These are phyloP conservation scores for Polyporus tsugae DNA, from an alignment of 1,284 basidiomycete species.

Conservation along the genomic window DNA sequence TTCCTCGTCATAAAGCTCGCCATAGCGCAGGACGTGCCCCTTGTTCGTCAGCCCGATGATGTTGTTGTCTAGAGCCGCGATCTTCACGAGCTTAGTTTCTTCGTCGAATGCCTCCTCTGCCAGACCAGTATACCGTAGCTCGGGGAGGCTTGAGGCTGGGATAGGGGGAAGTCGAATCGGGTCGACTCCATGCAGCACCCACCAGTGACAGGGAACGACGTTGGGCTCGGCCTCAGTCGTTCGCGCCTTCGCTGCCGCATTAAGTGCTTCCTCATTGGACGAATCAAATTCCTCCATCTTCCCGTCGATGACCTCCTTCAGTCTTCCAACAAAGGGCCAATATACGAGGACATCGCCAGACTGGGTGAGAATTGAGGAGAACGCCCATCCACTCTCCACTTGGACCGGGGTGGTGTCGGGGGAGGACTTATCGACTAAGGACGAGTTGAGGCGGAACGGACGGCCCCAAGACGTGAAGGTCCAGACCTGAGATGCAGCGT, in stretches of 20 bases:
- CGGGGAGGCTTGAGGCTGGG: conserved; percentile 48
- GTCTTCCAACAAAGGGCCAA: conserved; percentile 68
- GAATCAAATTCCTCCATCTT: conserved; percentile 58
- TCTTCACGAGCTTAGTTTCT: conserved; percentile 70
- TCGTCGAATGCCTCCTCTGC: conserved; percentile 43
- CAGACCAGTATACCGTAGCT: conserved; percentile 48
- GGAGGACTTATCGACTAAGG: conserved; percentile 52
- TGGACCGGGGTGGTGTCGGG: conserved; percentile 65
- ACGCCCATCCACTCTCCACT: conserved; percentile 84
- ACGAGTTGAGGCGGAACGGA: conserved; percentile 68
- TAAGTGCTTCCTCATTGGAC: conserved; percentile 40
- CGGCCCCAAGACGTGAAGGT: conserved; percentile 78
- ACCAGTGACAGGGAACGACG: conserved; percentile 66
- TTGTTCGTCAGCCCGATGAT: conserved; percentile 81
- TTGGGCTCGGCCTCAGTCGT: conserved; percentile 43
- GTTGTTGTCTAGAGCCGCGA: conserved; percentile 74
- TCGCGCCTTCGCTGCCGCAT: conserved; percentile 40
- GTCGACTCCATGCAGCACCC: conserved; percentile 57
- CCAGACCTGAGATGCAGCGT: conserved; percentile 68
- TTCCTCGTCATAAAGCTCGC: conserved; percentile 51
- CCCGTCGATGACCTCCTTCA: conserved; percentile 47
- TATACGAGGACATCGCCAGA: conserved; percentile 78
- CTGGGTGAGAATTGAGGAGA: conserved; percentile 74
- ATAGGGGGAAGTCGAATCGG: conserved; percentile 57
- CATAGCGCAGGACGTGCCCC: conserved; percentile 76